These are phyloP conservation scores for Magnolia sinica DNA, from an alignment of 164 flowering plant species.

Conservation along the genomic window DNA sequence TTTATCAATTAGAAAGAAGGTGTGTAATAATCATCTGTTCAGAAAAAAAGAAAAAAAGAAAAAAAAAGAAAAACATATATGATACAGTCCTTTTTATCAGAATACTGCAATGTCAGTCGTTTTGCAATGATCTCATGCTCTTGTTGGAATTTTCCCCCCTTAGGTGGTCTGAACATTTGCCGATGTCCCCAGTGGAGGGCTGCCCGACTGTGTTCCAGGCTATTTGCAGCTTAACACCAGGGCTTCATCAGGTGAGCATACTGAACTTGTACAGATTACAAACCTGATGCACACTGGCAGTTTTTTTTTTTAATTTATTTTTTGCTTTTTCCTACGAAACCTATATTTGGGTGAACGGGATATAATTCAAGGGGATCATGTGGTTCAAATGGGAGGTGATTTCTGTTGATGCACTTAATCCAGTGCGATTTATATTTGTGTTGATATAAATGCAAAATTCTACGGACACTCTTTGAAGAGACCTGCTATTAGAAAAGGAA, in stretches of 20 bases:
- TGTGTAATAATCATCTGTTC: neutral
- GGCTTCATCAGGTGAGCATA: constrained; percentile 66
- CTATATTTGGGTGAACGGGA: neutral
- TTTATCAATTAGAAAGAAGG: neutral
- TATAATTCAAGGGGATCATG: neutral
- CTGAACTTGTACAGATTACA: neutral
- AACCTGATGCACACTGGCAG: neutral
- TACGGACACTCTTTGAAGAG: neutral
- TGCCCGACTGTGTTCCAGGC: constrained; percentile 82
- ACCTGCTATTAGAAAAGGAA: neutral
- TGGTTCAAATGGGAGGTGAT: neutral
- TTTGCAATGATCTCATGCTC: neutral
- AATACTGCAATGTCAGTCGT: neutral
- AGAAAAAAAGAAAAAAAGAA: neutral
- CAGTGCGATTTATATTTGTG: neutral
- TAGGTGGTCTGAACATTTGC: constrained; percentile 76
- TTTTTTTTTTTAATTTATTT: too few relatives aligned
- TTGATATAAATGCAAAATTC: neutral
- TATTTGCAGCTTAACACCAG: constrained; percentile 62
- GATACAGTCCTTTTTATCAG: neutral
- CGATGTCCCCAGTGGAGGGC: constrained; percentile 88
- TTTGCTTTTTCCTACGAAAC: too few relatives aligned
- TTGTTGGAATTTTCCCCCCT: neutral
- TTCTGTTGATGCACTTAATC: neutral
- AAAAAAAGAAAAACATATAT: neutral